Evolutionary conservation across 164 flowering plant genomes (phyloP).

Genomic region (Sedum album): DNA sequence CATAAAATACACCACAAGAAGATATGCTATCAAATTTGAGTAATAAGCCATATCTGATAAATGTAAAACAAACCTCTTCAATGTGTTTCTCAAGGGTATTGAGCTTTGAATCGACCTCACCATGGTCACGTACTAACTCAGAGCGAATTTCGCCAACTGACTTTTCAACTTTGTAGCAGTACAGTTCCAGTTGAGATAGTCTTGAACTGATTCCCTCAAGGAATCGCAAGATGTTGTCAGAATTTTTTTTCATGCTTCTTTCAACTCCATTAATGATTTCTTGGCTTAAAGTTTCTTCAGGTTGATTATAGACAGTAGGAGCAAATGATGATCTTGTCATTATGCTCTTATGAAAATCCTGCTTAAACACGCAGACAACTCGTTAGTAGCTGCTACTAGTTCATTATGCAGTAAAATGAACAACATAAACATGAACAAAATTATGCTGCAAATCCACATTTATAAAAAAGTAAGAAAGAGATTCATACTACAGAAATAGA

Average conservation of each 20-base stretch:
- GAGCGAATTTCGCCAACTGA: constrained; percentile 85
- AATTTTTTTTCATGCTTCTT: constrained; percentile 11
- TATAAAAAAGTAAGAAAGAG: no score
- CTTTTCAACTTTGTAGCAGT: constrained; percentile 85
- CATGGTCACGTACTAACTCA: constrained; percentile 64
- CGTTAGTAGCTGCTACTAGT: constrained; percentile 8
- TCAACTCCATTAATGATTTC: constrained; percentile 65
- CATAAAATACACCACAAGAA: background rate
- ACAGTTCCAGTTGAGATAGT: constrained; percentile 75
- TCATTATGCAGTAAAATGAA: no score
- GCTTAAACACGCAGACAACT: constrained; percentile 41
- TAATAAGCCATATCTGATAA: background rate
- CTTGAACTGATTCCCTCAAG: constrained; percentile 94
- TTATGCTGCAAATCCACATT: no score
- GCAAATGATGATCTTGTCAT: background rate
- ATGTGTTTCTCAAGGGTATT: constrained; percentile 84
- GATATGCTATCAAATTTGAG: background rate
- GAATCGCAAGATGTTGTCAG: constrained; percentile 80
- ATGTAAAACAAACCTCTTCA: constrained; percentile 59
- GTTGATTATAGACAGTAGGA: constrained; percentile 17
- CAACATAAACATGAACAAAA: no score
- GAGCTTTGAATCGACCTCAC: constrained; percentile 69
- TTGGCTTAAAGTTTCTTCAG: constrained; percentile 53
- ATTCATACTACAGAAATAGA: no score
- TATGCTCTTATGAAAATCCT: constrained; percentile 6